Percentiles rank a stretch among this genome's conserved stretches.
Evolutionary conservation across 768 basidiomycete genomes (phyloP).

Genomic region (Hydnomerulius pinastri): DNA sequence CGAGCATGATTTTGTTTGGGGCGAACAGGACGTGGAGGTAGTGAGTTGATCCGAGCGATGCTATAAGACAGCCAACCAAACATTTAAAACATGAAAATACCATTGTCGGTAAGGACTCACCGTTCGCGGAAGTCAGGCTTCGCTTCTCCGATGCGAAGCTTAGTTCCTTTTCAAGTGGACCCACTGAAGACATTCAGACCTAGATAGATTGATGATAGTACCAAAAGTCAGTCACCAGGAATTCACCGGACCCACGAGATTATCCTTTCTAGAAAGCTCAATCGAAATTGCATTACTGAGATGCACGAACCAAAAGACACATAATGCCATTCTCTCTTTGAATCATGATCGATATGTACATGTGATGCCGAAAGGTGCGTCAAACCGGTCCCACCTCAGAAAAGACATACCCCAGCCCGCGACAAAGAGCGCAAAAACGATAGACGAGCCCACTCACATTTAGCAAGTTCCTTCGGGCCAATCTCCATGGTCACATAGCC

Average conservation of each 20-base stretch:
- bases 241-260: too few relatives aligned
- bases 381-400: background rate
- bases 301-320: too few relatives aligned
- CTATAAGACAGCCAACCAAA: slow-evolving; percentile 1
- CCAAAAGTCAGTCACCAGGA: background rate
- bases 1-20: slow-evolving; percentile 44
- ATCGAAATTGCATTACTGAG: too few relatives aligned
- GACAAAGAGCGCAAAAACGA: background rate
- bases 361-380: background rate
- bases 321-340: too few relatives aligned
- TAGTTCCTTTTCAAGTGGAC: slow-evolving; percentile 86
- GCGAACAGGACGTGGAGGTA: slow-evolving; percentile 31
- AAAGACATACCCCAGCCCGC: too few relatives aligned
- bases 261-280: too few relatives aligned
- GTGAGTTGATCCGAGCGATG: slow-evolving; percentile 17
- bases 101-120: slow-evolving; percentile 33
- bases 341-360: too few relatives aligned
- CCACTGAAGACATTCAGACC: slow-evolving; percentile 79
- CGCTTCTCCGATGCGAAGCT: slow-evolving; percentile 81
- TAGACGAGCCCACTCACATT: slow-evolving; percentile 49
- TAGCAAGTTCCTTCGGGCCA: slow-evolving; percentile 55
- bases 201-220: slow-evolving; percentile 25
- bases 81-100: slow-evolving; percentile 5
- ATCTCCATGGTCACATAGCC: slow-evolving; percentile 74
- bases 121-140: slow-evolving; percentile 69